Conservation (phyloP, 768 basidiomycete species). For the Solioccasus polychromus region DNA sequence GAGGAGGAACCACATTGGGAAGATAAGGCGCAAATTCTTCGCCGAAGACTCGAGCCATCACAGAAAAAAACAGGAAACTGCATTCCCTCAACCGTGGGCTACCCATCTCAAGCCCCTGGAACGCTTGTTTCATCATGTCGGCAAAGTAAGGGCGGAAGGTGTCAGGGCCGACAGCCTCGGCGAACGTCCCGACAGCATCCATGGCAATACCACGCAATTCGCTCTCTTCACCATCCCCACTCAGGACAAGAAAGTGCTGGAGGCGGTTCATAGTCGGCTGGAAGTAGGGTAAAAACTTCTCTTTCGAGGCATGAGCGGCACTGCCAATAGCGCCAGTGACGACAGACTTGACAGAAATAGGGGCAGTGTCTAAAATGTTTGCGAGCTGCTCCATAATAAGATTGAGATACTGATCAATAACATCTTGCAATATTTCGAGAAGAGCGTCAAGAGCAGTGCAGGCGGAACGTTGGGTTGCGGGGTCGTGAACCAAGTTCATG, state of each 20-base stretch:
- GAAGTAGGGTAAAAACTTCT: constrained; percentile 92
- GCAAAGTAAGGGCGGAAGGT: constrained; percentile 93
- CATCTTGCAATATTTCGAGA: constrained; percentile 89
- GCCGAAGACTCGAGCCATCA: constrained; percentile 96
- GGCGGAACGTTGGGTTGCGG: constrained; percentile 85
- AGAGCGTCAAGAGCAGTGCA: constrained; percentile 96
- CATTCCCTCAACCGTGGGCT: constrained; percentile 89
- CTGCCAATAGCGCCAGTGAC: constrained; percentile 98
- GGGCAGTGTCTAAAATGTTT: constrained; percentile 81
- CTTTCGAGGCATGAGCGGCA: constrained; percentile 94
- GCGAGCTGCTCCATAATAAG: constrained; percentile 94
- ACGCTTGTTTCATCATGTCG: constrained; percentile 94
- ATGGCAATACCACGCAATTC: constrained; percentile 97
- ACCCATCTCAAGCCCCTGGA: constrained; percentile 84
- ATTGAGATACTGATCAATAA: constrained; percentile 86
- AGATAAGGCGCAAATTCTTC: constrained; percentile 92
- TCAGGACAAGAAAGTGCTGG: constrained; percentile 83
- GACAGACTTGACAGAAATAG: constrained; percentile 86
- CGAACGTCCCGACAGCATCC: constrained; percentile 98
- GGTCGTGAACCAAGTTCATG: constrained; percentile 86
- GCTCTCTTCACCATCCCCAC: constrained; percentile 85
- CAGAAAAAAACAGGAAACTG: constrained; percentile 97
- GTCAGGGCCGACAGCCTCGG: constrained; percentile 94
- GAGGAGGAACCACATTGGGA: constrained; percentile 78
- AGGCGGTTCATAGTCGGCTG: constrained; percentile 85